phyloP scores from a whole-genome alignment of 108 stramenopile species.

The Chaetoceros tenuissimus region DNA sequence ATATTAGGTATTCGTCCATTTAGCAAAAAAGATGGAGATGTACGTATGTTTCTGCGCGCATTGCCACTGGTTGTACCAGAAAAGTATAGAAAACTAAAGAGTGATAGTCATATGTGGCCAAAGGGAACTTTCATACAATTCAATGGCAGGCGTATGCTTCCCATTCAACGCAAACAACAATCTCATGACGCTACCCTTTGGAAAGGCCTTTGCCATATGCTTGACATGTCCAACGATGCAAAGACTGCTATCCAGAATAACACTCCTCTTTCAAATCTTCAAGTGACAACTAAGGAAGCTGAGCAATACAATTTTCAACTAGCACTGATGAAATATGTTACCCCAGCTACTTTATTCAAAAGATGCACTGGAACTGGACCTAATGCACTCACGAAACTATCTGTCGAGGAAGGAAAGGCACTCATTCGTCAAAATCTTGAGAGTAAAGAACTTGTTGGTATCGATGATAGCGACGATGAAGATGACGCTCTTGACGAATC shows the following conservation, averaged over 20 bases:
- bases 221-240: constrained; percentile 42
- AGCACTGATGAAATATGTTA: constrained; percentile 39
- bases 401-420: constrained; percentile 20
- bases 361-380: constrained; percentile 14
- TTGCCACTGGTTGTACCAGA: constrained; percentile 29
- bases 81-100: constrained; percentile 31
- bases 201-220: constrained; percentile 37
- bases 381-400: neutral
- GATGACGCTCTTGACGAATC: constrained; percentile 3
- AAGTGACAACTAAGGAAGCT: constrained; percentile 38
- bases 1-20: neutral
- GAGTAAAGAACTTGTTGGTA: constrained; percentile 14
- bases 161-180: constrained; percentile 61
- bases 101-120: constrained; percentile 77
- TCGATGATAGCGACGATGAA: constrained; percentile 25
- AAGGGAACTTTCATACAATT: constrained; percentile 54
- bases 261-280: constrained; percentile 13
- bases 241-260: constrained; percentile 5
- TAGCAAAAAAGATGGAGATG: constrained; percentile 22
- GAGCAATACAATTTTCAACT: constrained; percentile 39
- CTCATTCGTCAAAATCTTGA: constrained; percentile 12
- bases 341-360: constrained; percentile 25
- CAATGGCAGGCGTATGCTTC: constrained; percentile 7
- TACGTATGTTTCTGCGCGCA: constrained; percentile 41
- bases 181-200: constrained; percentile 45